Evolutionary conservation across 1,284 basidiomycete species (phyloP).

Genomic region (Vanrija sp.): DNA sequence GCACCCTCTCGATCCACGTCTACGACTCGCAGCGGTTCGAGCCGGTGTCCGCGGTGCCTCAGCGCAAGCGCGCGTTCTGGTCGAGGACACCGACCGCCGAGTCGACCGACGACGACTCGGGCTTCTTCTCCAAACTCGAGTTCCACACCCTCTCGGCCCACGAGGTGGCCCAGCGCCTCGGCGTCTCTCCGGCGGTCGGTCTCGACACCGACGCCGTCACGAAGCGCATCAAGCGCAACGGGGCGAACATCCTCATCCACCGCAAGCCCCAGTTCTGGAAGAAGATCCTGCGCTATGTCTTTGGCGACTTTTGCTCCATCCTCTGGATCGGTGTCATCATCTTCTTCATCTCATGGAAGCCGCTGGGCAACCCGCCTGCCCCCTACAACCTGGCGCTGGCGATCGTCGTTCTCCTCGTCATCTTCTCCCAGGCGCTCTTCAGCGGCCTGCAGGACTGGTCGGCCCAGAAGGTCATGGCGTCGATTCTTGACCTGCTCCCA

Average conservation of each 20-base stretch:
- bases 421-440: constrained; percentile 51
- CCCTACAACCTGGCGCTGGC: constrained; percentile 53
- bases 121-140: constrained; percentile 49
- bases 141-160: constrained; percentile 55
- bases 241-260: constrained; percentile 49
- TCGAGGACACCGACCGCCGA: background rate
- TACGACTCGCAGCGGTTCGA: constrained; percentile 31
- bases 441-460: constrained; percentile 38
- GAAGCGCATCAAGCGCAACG: constrained; percentile 50
- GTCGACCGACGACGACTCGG: constrained; percentile 20
- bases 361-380: constrained; percentile 50
- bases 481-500: constrained; percentile 51
- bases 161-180: constrained; percentile 55
- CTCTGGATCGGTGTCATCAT: constrained; percentile 55
- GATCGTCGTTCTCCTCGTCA: constrained; percentile 48
- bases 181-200: constrained; percentile 52
- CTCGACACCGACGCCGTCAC: constrained; percentile 55
- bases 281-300: constrained; percentile 51
- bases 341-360: constrained; percentile 53
- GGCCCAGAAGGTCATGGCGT: constrained; percentile 48
- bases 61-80: background rate
- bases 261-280: constrained; percentile 41
- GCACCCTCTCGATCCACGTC: constrained; percentile 43
- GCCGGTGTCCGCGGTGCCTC: background rate
- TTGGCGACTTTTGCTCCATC: constrained; percentile 58